Base-by-base conservation (phyloP, 2,329 filamentous ascomycete genomes). In the Sclerotinia sclerotiorum region DNA sequence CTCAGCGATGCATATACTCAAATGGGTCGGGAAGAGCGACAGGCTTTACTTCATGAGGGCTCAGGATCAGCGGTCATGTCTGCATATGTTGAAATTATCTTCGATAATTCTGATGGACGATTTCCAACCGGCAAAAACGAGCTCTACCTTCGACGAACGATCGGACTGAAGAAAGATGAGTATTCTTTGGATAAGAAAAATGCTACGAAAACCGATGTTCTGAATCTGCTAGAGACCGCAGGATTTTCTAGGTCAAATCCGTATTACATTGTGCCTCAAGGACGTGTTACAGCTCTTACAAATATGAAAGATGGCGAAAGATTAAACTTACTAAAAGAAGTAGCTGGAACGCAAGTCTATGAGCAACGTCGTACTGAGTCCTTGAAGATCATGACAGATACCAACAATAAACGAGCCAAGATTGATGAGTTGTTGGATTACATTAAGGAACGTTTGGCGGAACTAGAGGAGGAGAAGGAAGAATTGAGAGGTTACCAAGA, bases 51-150 rank as follows among this genome's bases (percentile, higher is more conserved):
- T n/a, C 95, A 99, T 79, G 96, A 99, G 84, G 96, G 96, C 52
- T 97, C 95, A 5, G 96, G 95, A 48, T 97, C 94, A 4, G 95
- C 95, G 21, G 94, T 99, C 76, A 97, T 97, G 92, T 97, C 94
- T 60, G 96, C 95, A n/a, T 99, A 98, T 76, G 96, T 99, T 69
- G 95, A 99, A 81, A 92, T 99, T 76, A 97, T 97, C 73, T 99
- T 99, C 80, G 95, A 99, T 84, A 99, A 99, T 78, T 92, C 87
- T 75, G 94, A 99, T 78, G 93, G 96, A 75, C 92, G 95, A 75
- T 98, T 99, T 77, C 93, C 93, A 48, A 97, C 93, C 13, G 92
- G 92, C 74, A 95, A 93, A 77, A 90, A 93, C 70, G 94, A 99
- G 79, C 88, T 98, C 60, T 89, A 95, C 54, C 83, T 99, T 69